Evolutionary conservation across 2,329 filamentous ascomycete genomes (phyloP), one percentile per base, ranked within the genome.

Genomic region (Alternaria longipes): DNA sequence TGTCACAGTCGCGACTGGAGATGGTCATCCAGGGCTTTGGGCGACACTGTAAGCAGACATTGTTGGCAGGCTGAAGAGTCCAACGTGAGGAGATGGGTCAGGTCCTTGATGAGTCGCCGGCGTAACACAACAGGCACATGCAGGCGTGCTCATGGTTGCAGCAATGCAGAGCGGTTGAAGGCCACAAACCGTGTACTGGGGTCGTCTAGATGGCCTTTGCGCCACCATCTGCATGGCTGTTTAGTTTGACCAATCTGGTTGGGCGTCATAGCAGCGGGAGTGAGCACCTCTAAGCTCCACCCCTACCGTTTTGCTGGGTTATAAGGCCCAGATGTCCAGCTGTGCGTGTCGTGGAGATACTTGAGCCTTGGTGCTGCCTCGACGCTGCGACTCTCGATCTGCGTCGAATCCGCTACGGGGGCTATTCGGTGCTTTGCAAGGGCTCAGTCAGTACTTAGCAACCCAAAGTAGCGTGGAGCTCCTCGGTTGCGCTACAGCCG

Each of bases 261-360:
- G 50, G 63, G 59, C 50, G 32, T 59, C 49, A 47, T 38, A 14
- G 55, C 49, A 59, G 61, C 58, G 54, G 59, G n/a, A 63, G 60
- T 57, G 62, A 63, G 65, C 66, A 16, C 32, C 12, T 36, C 12
- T 36, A 16, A 16, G 32, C 32, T 36, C 32, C 6, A 16, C 14
- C 32, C 32, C 32, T 36, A 36, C 32, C 32, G 32, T 36, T 36
- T 16, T 36, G 49, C 52, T 57, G 47, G 57, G 54, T 59, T 69
- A 60, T 59, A 60, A 68, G 65, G 60, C 44, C 62, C 20, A 53
- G 56, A 60, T 57, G 60, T 62, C 62, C 66, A 64, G 67, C 62
- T 56, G 24, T 49, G 24, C 20, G 54, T 63, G 53, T 60, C 28
- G 44, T 54, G 46, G 20, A 55, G 52, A 59, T 42, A 46, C 45